phyloP scores from a whole-genome alignment of 768 basidiomycete species.

The Collybiopsis luxurians region DNA sequence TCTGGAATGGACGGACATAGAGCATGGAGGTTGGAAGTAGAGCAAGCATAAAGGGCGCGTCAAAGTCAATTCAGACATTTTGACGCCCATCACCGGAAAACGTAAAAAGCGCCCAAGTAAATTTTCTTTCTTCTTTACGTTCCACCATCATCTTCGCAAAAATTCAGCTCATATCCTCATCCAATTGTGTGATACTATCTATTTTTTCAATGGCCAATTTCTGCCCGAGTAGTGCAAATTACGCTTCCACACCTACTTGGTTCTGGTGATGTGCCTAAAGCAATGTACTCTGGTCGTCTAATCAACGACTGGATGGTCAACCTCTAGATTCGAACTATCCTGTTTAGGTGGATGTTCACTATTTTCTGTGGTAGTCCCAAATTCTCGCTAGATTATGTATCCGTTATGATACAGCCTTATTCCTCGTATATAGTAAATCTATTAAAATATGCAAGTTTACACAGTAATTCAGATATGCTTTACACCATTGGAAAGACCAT shows the following conservation, averaged over 20 bases:
- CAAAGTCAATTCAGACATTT: not conserved
- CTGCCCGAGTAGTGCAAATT: slow-evolving; percentile 69
- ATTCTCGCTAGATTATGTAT: slow-evolving; percentile 17
- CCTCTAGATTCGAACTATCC: slow-evolving; percentile 32
- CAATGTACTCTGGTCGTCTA: slow-evolving; percentile 46
- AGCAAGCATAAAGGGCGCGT: not conserved
- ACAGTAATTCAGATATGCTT: not conserved
- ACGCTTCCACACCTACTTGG: slow-evolving; percentile 66
- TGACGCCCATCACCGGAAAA: not conserved
- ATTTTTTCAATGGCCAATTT: slow-evolving; percentile 51
- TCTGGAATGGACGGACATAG: slow-evolving; percentile 21
- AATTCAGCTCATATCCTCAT: too few species aligned
- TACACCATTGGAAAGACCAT: too few species aligned
- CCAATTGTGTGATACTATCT: not conserved
- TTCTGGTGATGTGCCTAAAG: slow-evolving; percentile 79
- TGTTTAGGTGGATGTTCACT: slow-evolving; percentile 29
- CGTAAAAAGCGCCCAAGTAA: not conserved
- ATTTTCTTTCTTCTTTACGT: slow-evolving; percentile 7
- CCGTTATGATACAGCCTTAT: not conserved
- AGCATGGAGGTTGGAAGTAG: not conserved
- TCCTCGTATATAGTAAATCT: not conserved
- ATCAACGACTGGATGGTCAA: slow-evolving; percentile 55
- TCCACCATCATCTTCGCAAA: not conserved
- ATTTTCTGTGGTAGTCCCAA: slow-evolving; percentile 32
- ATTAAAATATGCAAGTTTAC: not conserved